Evolutionary conservation across 2,329 filamentous ascomycete genomes (phyloP).

Genomic region (Podosphaera fusca): DNA sequence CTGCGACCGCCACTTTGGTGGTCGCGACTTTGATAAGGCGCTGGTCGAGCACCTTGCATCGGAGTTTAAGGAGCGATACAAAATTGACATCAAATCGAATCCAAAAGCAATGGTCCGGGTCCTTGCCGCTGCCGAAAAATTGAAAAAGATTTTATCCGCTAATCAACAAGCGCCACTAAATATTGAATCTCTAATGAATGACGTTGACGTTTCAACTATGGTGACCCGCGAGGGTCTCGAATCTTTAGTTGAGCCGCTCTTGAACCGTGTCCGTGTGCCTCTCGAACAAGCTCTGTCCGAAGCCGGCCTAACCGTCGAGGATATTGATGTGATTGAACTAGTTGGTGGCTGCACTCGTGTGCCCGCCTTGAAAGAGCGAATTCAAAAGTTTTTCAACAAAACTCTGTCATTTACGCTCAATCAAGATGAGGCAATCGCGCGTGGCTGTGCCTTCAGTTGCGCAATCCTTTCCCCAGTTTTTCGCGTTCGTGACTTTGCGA

Average conservation of each 20-base stretch:
- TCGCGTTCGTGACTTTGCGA: slow-evolving; percentile 92
- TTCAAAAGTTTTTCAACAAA: slow-evolving; percentile 84
- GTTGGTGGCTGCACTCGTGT: slow-evolving; percentile 90
- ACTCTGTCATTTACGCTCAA: slow-evolving; percentile 85
- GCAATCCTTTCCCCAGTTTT: slow-evolving; percentile 93
- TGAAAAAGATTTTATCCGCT: slow-evolving; percentile 95
- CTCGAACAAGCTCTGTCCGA: slow-evolving; percentile 87
- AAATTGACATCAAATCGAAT: slow-evolving; percentile 83
- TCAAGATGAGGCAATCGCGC: slow-evolving; percentile 89
- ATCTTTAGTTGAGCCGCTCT: slow-evolving; percentile 64
- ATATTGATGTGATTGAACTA: slow-evolving; percentile 84
- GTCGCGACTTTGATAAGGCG: slow-evolving; percentile 89
- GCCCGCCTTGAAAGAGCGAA: slow-evolving; percentile 71
- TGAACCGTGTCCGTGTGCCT: slow-evolving; percentile 47
- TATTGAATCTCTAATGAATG: slow-evolving; percentile 97
- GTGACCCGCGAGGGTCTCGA: slow-evolving; percentile 90
- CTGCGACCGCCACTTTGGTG: slow-evolving; percentile 90
- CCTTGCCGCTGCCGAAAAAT: slow-evolving; percentile 73
- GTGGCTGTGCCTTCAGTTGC: slow-evolving; percentile 91
- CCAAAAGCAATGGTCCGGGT: slow-evolving; percentile 76
- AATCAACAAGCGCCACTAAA: slow-evolving; percentile 83
- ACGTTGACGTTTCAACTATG: slow-evolving; percentile 72
- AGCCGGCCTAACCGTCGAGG: slow-evolving; percentile 70
- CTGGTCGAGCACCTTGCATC: slow-evolving; percentile 83
- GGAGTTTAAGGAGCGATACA: slow-evolving; percentile 95